Conservation (phyloP, 495 filamentous ascomycete species). For the Elaphomyces granulatus region DNA sequence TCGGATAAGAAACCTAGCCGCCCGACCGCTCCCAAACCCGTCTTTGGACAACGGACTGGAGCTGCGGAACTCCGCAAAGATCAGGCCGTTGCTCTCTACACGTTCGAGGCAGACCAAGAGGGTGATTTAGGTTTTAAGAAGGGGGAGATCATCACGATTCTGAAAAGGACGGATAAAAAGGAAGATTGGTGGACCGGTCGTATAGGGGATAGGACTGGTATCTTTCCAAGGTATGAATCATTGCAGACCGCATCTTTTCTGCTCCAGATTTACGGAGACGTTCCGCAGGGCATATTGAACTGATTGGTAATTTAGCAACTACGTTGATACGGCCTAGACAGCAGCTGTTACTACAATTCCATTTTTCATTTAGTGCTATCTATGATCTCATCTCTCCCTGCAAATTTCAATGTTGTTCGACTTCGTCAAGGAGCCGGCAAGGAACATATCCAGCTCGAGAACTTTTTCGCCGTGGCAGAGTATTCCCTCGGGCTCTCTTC, state of each 20-base stretch:
- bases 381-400: no score
- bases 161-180: constrained; percentile 85
- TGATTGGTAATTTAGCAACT: constrained; percentile 32
- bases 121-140: constrained; percentile 95
- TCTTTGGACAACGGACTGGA: constrained; percentile 51
- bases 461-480: no score
- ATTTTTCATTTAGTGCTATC: no score
- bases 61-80: constrained; percentile 51
- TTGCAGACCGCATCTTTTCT: background rate
- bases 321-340: constrained; percentile 31
- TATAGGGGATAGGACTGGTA: constrained; percentile 48
- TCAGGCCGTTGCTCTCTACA: constrained; percentile 79
- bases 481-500: background rate
- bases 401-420: no score
- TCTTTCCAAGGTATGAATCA: constrained; percentile 41
- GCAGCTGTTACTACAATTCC: constrained; percentile 5
- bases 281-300: constrained; percentile 6
- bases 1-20: constrained; percentile 43
- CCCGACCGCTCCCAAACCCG: constrained; percentile 77
- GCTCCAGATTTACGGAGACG: background rate
- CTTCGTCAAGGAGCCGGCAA: no score
- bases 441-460: no score
- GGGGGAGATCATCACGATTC: constrained; percentile 91
- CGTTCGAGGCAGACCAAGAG: constrained; percentile 84
- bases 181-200: constrained; percentile 80